Conservation (phyloP, 2,329 filamentous ascomycete genomes). For the Botrytis paeoniae region DNA sequence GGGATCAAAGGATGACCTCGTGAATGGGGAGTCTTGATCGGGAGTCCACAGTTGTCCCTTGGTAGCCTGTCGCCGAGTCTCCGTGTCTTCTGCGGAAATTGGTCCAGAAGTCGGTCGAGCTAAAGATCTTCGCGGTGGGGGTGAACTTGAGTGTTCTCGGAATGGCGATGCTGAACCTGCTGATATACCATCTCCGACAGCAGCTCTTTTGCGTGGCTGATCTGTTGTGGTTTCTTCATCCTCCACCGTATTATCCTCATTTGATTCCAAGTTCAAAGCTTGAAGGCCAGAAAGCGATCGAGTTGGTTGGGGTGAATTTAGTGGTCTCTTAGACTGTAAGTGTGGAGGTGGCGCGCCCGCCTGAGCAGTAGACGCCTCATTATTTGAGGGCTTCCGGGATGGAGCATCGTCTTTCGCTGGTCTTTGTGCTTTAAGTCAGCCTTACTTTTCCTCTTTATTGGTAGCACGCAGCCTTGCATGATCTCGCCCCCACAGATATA, state of each 20-base stretch:
- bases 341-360: constrained; percentile 22
- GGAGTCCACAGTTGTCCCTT: constrained; percentile 33
- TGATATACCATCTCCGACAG: constrained; percentile 34
- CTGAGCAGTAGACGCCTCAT: constrained; percentile 12
- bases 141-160: constrained; percentile 28
- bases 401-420: constrained; percentile 25
- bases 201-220: constrained; percentile 32
- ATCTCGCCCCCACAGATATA: not conserved
- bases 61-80: constrained; percentile 21
- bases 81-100: constrained; percentile 20
- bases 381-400: constrained; percentile 22
- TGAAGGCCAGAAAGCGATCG: constrained; percentile 26
- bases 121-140: constrained; percentile 30
- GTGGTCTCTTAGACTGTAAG: constrained; percentile 23
- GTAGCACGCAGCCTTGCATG: not conserved
- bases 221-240: constrained; percentile 28
- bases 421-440: constrained; percentile 24
- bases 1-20: constrained; percentile 30
- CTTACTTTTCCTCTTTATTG: constrained; percentile 2
- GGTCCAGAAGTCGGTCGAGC: constrained; percentile 27
- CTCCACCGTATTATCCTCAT: constrained; percentile 28
- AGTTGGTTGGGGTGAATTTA: constrained; percentile 18
- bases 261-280: constrained; percentile 27
- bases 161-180: constrained; percentile 30
- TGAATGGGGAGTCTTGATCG: constrained; percentile 25